Evolutionary conservation across 1,139 yeast genomes (phyloP).

Genomic region (Suhomyces maxii): DNA sequence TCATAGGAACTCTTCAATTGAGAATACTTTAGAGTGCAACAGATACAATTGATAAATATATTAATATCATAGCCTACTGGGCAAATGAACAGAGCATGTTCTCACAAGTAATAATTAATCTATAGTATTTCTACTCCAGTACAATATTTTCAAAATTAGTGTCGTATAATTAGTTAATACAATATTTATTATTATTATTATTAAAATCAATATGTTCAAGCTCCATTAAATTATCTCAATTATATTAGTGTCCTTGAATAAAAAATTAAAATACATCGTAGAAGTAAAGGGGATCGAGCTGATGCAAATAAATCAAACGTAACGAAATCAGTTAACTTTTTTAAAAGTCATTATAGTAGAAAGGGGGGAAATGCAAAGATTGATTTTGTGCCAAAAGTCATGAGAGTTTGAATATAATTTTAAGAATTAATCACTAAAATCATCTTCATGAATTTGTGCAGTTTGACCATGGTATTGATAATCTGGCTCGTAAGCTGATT

Average conservation of each 20-base stretch:
- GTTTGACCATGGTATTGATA: conserved; percentile 30
- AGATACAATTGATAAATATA: too few relatives aligned
- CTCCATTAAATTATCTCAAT: not conserved
- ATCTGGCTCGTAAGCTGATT: conserved; percentile 37
- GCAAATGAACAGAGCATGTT: too few relatives aligned
- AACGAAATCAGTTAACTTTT: conserved; percentile 1
- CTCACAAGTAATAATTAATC: too few relatives aligned
- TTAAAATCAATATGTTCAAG: not conserved
- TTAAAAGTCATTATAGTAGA: not conserved
- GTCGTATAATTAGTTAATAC: too few relatives aligned
- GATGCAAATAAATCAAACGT: conserved; percentile 5
- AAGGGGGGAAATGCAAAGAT: not conserved
- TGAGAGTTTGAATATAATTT: conserved; percentile 1
- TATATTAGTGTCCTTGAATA: not conserved
- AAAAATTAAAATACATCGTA: conserved; percentile 7
- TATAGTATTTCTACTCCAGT: too few relatives aligned
- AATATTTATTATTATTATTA: not conserved
- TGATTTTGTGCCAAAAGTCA: not conserved
- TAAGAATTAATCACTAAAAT: conserved; percentile 32
- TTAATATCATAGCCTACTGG: too few relatives aligned
- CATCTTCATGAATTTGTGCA: conserved; percentile 39
- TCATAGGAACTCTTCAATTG: too few relatives aligned
- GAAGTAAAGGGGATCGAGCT: conserved; percentile 9
- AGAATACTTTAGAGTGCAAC: too few relatives aligned
- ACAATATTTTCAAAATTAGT: too few relatives aligned